phyloP scores from a whole-genome alignment of 2,329 filamentous ascomycete genomes.

The Periconia sp. region DNA sequence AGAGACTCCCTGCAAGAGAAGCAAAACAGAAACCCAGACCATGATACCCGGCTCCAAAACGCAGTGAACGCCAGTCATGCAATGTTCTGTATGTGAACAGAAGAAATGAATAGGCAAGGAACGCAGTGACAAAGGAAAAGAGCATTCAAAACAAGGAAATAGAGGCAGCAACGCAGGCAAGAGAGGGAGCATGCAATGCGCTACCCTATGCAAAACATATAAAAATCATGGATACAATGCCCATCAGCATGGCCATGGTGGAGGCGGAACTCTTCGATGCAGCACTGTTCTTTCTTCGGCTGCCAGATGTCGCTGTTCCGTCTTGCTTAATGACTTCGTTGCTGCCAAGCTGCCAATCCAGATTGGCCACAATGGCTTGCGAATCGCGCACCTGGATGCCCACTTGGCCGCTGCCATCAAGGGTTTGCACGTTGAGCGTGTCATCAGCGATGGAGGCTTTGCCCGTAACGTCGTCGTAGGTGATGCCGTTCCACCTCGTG shows the following conservation, averaged over 20 bases:
- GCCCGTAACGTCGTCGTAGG: slow-evolving; percentile 47
- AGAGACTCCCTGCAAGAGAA: neutral
- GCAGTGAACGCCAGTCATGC: neutral
- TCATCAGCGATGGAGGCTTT: slow-evolving; percentile 40
- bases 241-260: slow-evolving; percentile 5
- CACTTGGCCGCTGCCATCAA: slow-evolving; percentile 24
- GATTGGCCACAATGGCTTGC: slow-evolving; percentile 50
- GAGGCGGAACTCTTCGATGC: slow-evolving; percentile 1
- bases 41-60: neutral
- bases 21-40: neutral
- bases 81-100: neutral
- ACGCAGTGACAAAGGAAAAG: neutral
- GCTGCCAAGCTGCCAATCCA: slow-evolving; percentile 43
- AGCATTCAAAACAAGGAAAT: neutral
- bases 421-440: slow-evolving; percentile 29
- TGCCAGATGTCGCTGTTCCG: slow-evolving; percentile 17
- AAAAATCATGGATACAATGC: slow-evolving; percentile 6
- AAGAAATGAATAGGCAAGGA: neutral
- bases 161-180: neutral
- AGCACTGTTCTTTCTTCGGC: slow-evolving; percentile 26
- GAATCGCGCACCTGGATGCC: slow-evolving; percentile 45
- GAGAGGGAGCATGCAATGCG: too few species aligned
- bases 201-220: slow-evolving; percentile 7
- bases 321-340: slow-evolving; percentile 33
- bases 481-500: slow-evolving; percentile 53